These are phyloP conservation scores for Podila minutissima DNA, from an alignment of 192 early-diverging fungal species.

Conservation along the genomic window DNA sequence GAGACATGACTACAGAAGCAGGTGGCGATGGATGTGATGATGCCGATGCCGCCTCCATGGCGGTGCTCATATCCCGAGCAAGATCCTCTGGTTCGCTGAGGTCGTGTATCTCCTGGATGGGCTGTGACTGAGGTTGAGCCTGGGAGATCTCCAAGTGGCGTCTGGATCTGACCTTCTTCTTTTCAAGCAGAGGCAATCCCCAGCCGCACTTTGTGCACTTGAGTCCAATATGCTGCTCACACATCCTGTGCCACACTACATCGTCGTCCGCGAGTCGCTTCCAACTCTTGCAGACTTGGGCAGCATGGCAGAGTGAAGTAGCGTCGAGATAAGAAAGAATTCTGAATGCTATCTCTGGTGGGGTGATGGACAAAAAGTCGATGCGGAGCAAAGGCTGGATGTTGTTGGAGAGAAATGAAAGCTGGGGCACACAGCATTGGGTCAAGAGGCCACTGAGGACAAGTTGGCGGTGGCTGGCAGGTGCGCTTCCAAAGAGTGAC, in stretches of 20 bases:
- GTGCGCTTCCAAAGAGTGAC: conserved; percentile 74
- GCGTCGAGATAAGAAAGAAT: conserved; percentile 94
- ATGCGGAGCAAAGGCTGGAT: conserved; percentile 81
- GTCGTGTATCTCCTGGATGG: conserved; percentile 4
- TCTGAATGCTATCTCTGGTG: conserved; percentile 82
- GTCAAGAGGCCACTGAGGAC: conserved; percentile 83
- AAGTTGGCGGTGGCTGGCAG: conserved; percentile 68
- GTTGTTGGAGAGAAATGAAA: conserved; percentile 79
- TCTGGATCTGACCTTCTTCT: conserved; percentile 59
- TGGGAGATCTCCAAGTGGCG: conserved; percentile 32
- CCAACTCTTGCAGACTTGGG: conserved; percentile 88
- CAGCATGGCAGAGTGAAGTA: conserved; percentile 87
- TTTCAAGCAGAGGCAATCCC: conserved; percentile 90
- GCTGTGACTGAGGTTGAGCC: conserved; percentile 1
- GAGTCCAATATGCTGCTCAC: conserved; percentile 96
- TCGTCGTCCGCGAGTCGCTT: conserved; percentile 87
- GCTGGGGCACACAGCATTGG: conserved; percentile 86
- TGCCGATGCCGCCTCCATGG: conserved; percentile 8
- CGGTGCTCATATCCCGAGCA: conserved; percentile 6
- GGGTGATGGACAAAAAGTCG: conserved; percentile 82
- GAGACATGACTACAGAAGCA: conserved; percentile 1
- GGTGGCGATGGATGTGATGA: conserved; percentile 24
- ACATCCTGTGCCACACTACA: conserved; percentile 95
- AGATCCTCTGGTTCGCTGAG: conserved; percentile 15
- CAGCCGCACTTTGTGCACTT: conserved; percentile 97